A percentile compares a stretch with the other conserved stretches of the same genome.
These are phyloP conservation scores for Lactarius pseudohatsudake DNA, from an alignment of 768 basidiomycete genomes.

Conservation along the genomic window DNA sequence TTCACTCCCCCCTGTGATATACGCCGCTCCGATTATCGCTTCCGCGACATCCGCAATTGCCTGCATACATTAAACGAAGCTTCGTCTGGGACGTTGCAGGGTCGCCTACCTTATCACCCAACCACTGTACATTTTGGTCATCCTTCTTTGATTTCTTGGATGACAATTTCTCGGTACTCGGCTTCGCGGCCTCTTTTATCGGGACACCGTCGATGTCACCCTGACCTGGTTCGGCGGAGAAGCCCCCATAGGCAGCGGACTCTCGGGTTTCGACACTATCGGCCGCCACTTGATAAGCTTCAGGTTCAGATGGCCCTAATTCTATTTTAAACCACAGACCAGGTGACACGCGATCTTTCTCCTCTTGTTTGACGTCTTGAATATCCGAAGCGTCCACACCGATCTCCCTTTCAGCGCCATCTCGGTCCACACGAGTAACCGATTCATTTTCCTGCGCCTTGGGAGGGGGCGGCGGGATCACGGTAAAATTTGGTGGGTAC, in stretches of 20 bases:
- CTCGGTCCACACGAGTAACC: neutral
- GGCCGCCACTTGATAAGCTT: neutral
- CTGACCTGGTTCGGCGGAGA: neutral
- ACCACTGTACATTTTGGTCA: slow-evolving; percentile 49
- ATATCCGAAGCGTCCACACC: neutral
- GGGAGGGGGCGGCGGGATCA: slow-evolving; percentile 30
- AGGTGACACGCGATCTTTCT: neutral
- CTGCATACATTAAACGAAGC: slow-evolving; percentile 39
- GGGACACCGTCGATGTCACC: neutral
- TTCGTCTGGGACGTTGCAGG: slow-evolving; percentile 10
- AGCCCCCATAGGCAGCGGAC: neutral
- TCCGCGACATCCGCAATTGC: slow-evolving; percentile 83
- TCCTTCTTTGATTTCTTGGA: slow-evolving; percentile 31
- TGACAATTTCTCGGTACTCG: neutral
- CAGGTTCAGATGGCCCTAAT: neutral
- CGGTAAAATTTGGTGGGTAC: slow-evolving; percentile 51
- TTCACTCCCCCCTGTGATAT: slow-evolving; percentile 69
- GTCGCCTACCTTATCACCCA: slow-evolving; percentile 74
- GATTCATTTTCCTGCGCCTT: neutral
- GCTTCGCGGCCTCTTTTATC: slow-evolving; percentile 7
- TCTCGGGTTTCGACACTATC: neutral
- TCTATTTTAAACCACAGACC: neutral
- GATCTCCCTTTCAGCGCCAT: neutral
- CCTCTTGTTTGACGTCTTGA: slow-evolving; percentile 3
- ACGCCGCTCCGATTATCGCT: slow-evolving; percentile 82